Conservation (phyloP, 75 land plant species). For the Larix kaempferi region DNA sequence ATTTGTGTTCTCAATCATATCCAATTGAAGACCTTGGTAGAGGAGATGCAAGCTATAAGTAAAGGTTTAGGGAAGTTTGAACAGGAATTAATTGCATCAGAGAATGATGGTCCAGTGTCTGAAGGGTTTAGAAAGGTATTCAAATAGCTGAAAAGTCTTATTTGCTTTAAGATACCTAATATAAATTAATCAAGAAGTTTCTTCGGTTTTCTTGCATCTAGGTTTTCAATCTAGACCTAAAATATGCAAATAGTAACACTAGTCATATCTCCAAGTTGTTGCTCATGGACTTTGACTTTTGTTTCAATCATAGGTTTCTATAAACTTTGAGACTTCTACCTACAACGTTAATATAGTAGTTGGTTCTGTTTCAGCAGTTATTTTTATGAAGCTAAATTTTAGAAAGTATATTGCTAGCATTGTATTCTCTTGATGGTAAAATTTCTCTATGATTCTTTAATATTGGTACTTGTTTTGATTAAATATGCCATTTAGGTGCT, state of each 20-base stretch:
- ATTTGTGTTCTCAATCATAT: constrained; percentile 38
- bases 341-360: background rate
- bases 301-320: background rate
- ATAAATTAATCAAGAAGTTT: background rate
- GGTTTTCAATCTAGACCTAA: background rate
- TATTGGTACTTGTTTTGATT: no score
- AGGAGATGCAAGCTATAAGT: constrained; percentile 88
- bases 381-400: background rate
- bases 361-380: background rate
- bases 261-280: background rate
- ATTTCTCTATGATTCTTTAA: no score
- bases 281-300: background rate
- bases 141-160: background rate
- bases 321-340: background rate
- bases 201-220: background rate
- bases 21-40: constrained; percentile 73
- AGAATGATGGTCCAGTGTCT: constrained; percentile 76
- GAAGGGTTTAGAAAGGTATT: constrained; percentile 65
- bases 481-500: no score
- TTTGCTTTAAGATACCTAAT: background rate
- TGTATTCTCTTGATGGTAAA: no score
- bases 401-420: no score
- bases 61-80: constrained; percentile 83
- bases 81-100: constrained; percentile 66
- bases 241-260: background rate